phyloP scores from a whole-genome alignment of 352 stramenopile genomes.

The Globisporangium mamillatum region DNA sequence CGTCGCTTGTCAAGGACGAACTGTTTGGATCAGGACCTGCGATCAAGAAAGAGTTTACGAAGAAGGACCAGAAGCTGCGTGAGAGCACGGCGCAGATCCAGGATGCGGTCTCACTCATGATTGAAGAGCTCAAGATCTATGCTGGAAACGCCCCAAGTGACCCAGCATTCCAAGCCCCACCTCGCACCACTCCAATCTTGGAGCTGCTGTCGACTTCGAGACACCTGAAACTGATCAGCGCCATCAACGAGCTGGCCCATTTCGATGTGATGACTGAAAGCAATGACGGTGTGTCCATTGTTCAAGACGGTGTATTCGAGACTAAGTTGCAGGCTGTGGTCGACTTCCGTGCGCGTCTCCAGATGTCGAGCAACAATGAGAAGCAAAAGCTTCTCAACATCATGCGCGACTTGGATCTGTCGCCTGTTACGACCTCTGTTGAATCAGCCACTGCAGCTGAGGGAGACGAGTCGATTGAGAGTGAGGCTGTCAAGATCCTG shows the following conservation, averaged over 20 bases:
- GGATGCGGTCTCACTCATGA: constrained; percentile 54
- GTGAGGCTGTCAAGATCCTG: constrained; percentile 15
- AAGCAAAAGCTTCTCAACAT: constrained; percentile 59
- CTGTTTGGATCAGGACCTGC: constrained; percentile 55
- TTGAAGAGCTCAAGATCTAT: constrained; percentile 72
- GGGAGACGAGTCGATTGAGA: not conserved
- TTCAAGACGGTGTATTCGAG: constrained; percentile 43
- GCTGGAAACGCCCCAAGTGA: constrained; percentile 42
- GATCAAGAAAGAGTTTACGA: constrained; percentile 78
- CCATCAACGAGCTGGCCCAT: constrained; percentile 73
- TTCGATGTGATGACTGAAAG: constrained; percentile 38
- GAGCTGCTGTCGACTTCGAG: constrained; percentile 72
- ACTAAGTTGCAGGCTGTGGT: constrained; percentile 64
- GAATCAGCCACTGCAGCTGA: not conserved
- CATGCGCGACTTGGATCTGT: constrained; percentile 34
- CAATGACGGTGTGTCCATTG: constrained; percentile 17
- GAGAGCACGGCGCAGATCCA: constrained; percentile 52
- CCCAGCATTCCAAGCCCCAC: constrained; percentile 48
- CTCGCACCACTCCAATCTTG: constrained; percentile 48
- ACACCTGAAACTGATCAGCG: constrained; percentile 67
- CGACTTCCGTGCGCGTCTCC: constrained; percentile 64
- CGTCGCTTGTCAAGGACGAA: constrained; percentile 40
- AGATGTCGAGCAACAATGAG: constrained; percentile 69
- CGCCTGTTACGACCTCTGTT: not conserved
- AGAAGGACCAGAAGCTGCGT: constrained; percentile 67